Percentiles rank a stretch among this genome's conserved stretches.
Conservation (phyloP, 257 asterid genomes). For the Solanum bulbocastanum region DNA sequence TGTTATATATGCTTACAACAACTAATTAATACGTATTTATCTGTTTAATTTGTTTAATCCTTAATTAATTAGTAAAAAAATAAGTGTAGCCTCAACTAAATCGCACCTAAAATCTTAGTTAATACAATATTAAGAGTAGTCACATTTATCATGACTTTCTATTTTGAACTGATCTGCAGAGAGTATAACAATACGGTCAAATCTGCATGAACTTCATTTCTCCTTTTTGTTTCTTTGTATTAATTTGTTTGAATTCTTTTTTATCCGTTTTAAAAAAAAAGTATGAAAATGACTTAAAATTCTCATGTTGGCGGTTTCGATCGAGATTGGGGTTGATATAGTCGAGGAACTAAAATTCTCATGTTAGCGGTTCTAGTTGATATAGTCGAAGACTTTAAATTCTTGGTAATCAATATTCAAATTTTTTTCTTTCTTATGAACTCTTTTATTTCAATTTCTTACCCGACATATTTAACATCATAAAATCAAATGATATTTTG, state of each 20-base stretch:
- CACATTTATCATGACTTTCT: not conserved
- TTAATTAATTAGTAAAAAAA: not conserved
- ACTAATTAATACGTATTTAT: not conserved
- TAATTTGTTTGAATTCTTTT: not conserved
- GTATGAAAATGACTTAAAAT: no score
- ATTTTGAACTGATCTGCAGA: not conserved
- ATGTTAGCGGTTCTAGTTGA: not conserved
- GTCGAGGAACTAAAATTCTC: not conserved
- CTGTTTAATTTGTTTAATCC: not conserved
- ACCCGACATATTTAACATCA: not conserved
- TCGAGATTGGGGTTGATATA: not conserved
- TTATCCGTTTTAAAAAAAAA: no score
- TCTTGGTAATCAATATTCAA: no score
- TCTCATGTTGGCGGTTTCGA: not conserved
- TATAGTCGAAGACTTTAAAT: no score
- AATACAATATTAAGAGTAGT: not conserved
- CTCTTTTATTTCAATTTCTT: not conserved
- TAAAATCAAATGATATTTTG: not conserved
- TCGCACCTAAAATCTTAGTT: not conserved
- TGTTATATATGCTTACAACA: not conserved
- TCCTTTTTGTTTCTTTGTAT: not conserved
- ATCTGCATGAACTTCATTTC: not conserved
- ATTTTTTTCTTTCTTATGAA: not conserved
- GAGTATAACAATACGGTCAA: not conserved
- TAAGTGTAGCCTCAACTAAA: not conserved